Evolutionary conservation across 805 yeast species (phyloP), one percentile per base, ranked within the genome.

Genomic region (Saturnispora quitensis): DNA sequence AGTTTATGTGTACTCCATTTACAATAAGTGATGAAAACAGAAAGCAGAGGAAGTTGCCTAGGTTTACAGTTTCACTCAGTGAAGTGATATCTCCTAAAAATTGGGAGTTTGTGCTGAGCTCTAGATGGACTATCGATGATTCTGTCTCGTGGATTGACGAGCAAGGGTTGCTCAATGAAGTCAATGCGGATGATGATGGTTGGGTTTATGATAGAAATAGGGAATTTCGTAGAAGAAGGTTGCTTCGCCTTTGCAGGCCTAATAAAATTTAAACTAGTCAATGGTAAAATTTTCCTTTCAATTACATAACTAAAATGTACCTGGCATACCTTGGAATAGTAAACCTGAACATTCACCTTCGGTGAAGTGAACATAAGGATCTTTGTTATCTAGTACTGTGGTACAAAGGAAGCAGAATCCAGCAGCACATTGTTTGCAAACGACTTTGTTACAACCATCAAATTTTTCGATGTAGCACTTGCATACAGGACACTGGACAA

Each of bases 391-490:
- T 51, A 78, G 58, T 15, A 62, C 55, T 2, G 58, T 61, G 2
- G 81, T 82, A 65, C 87, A 82, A 9, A 79, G 43, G 53, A 75
- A 77, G 59, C 87, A 81, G 55, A 82, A 81, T 43, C 63, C 58
- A 0, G 74, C 67, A 4, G 58, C 56, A 55, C 87, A 82, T 5
- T 72, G 64, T 0, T 69, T 56, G 58, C 88, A 81, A 38, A 68
- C 70, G 82, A 82, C 80, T 58, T 78, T 80, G 58, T 81, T 81
- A 61, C 86, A 82, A 5, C 86, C 88, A 56, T 80, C 85, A 24
- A 73, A 66, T 52, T 78, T 72, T 53, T 79, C 78, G 5, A 79
- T 73, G 6, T 73, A 73, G 2, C 73, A 58, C 15, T 63, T 61
- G 58, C 86, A 82, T 4, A 63, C 62, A 0, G 87, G 86, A 55